These are phyloP conservation scores for Erucastrum elatum DNA, from an alignment of 345 rosid genomes.

Conservation along the genomic window DNA sequence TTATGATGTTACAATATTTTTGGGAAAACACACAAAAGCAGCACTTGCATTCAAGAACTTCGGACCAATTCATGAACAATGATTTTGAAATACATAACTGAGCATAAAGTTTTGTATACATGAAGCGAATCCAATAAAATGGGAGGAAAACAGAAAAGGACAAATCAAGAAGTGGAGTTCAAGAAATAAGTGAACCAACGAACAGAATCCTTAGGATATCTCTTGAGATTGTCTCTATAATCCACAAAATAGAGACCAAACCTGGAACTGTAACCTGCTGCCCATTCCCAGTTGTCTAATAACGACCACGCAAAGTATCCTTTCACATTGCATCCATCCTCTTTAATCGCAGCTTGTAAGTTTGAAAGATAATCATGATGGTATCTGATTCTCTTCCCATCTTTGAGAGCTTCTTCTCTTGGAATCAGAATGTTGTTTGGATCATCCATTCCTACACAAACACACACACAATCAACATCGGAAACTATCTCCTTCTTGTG, in stretches of 20 bases:
- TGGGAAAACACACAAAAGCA: too few relatives aligned
- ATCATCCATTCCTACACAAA: conserved; percentile 87
- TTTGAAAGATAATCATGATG: conserved; percentile 76
- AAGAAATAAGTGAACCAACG: conserved; percentile 92
- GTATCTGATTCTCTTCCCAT: conserved; percentile 76
- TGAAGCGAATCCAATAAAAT: not conserved
- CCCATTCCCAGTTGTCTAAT: conserved; percentile 98
- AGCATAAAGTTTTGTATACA: not conserved
- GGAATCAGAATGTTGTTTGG: conserved; percentile 50
- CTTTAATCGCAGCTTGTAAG: conserved; percentile 79
- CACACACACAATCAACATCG: not conserved
- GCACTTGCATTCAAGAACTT: too few relatives aligned
- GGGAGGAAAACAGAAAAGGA: too few relatives aligned
- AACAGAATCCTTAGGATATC: conserved; percentile 88
- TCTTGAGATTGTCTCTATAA: conserved; percentile 73
- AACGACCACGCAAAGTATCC: conserved; percentile 93
- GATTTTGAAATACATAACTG: conserved; percentile 8
- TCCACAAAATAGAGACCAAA: conserved; percentile 92
- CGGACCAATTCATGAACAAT: too few relatives aligned
- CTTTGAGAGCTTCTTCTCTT: conserved; percentile 63
- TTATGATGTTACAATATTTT: too few relatives aligned
- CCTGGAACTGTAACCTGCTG: conserved; percentile 82
- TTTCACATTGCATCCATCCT: conserved; percentile 94
- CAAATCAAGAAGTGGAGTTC: conserved; percentile 41
- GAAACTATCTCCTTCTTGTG: not conserved